Conservation (phyloP, 352 stramenopile genomes). For the Globisporangium cederbergense region DNA sequence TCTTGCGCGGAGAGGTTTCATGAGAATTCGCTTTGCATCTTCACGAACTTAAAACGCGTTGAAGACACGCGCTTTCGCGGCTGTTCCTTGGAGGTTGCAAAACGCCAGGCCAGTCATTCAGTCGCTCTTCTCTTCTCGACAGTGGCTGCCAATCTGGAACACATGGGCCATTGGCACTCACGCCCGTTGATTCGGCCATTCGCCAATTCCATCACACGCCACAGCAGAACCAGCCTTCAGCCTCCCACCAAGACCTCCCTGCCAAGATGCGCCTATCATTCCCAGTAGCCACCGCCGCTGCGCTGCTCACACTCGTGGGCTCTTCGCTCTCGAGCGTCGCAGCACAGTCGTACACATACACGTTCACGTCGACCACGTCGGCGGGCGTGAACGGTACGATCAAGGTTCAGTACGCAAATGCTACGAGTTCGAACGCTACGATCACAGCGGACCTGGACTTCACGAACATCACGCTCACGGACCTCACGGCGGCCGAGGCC, state of each 20-base stretch:
- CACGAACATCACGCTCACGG: constrained; percentile 21
- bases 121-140: too few relatives aligned
- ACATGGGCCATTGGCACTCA: too few relatives aligned
- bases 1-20: too few relatives aligned
- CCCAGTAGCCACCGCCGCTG: too few relatives aligned
- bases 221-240: not conserved
- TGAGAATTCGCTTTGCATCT: too few relatives aligned
- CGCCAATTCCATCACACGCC: not conserved
- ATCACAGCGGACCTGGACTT: constrained; percentile 46
- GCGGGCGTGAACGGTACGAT: constrained; percentile 35
- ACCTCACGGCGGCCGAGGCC: constrained; percentile 27
- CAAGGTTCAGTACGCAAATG: constrained; percentile 30
- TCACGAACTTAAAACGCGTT: too few relatives aligned
- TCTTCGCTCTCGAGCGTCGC: not conserved
- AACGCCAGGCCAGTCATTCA: too few relatives aligned
- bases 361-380: constrained; percentile 31
- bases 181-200: not conserved
- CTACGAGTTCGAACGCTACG: constrained; percentile 14
- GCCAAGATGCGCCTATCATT: not conserved
- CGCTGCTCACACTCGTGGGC: not conserved
- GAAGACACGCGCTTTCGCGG: too few relatives aligned
- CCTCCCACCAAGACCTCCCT: not conserved
- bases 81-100: too few relatives aligned
- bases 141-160: too few relatives aligned
- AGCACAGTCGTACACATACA: constrained; percentile 34